Conservation (phyloP, 345 rosid genomes). For the Ceriops tagal region DNA sequence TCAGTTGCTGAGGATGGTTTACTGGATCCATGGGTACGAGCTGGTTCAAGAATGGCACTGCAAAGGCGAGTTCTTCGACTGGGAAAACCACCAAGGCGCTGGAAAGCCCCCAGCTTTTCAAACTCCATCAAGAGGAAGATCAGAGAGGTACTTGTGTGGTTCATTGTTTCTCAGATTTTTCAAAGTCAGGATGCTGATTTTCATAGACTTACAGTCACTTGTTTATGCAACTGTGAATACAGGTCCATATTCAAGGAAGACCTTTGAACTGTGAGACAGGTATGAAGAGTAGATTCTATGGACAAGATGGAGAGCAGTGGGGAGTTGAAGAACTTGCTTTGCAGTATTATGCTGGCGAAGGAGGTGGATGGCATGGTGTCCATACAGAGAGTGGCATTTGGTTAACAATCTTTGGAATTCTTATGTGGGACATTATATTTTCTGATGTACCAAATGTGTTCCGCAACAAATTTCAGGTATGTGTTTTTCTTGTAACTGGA, state of each 20-base stretch:
- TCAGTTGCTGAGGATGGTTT: constrained; percentile 76
- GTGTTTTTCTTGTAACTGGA: not conserved
- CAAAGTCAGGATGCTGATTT: constrained; percentile 7
- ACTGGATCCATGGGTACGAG: constrained; percentile 83
- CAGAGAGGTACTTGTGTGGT: constrained; percentile 45
- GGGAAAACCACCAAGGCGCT: constrained; percentile 95
- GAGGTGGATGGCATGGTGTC: constrained; percentile 84
- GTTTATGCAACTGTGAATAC: constrained; percentile 13
- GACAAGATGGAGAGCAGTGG: constrained; percentile 84
- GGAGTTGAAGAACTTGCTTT: constrained; percentile 95
- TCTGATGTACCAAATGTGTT: constrained; percentile 73
- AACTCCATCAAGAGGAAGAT: constrained; percentile 53
- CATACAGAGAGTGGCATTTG: constrained; percentile 90
- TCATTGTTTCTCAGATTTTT: constrained; percentile 2
- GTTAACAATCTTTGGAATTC: constrained; percentile 84
- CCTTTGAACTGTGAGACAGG: constrained; percentile 82
- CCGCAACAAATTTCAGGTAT: constrained; percentile 77
- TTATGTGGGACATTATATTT: constrained; percentile 88
- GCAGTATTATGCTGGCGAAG: constrained; percentile 79
- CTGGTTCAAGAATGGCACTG: constrained; percentile 81
- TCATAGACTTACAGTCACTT: not conserved
- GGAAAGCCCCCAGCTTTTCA: constrained; percentile 77
- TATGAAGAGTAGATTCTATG: constrained; percentile 74
- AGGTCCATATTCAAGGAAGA: constrained; percentile 82
- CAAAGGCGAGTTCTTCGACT: constrained; percentile 79